Conservation (phyloP, 331 rosid genomes). For the Ulmus americana region DNA sequence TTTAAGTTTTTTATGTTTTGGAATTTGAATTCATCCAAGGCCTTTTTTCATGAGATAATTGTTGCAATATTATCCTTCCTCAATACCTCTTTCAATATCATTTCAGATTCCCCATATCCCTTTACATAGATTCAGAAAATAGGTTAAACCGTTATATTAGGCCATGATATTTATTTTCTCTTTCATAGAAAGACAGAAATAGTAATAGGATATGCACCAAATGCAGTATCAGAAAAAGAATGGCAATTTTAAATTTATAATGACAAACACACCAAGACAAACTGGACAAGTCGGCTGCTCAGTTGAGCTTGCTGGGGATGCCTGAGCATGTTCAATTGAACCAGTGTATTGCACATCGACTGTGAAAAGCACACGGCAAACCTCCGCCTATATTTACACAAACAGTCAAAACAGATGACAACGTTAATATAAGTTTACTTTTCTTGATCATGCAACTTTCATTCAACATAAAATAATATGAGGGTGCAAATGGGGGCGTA, state of each 20-base stretch:
- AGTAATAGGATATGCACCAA: background rate
- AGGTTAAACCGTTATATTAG: no score
- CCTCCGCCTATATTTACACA: slow-evolving; percentile 48
- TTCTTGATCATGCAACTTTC: background rate
- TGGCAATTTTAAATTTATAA: background rate
- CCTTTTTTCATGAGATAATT: no score
- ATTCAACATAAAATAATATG: background rate
- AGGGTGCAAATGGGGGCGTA: background rate
- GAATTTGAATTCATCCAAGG: no score
- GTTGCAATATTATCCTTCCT: no score
- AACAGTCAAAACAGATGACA: background rate
- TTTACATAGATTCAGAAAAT: no score
- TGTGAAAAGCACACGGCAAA: slow-evolving; percentile 64
- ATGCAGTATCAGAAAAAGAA: background rate
- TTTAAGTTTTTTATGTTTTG: no score
- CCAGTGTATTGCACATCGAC: slow-evolving; percentile 89
- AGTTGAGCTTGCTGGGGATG: slow-evolving; percentile 59
- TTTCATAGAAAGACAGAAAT: background rate
- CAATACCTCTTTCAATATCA: no score
- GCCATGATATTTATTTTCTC: background rate
- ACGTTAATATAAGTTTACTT: background rate
- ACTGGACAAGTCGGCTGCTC: slow-evolving; percentile 92
- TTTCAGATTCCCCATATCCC: no score
- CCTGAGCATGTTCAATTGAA: slow-evolving; percentile 72
- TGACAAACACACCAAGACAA: slow-evolving; percentile 56